Evolutionary conservation across 1,139 yeast genomes (phyloP), one percentile per base, ranked within the genome.

Genomic region (Taphrina wiesneri): DNA sequence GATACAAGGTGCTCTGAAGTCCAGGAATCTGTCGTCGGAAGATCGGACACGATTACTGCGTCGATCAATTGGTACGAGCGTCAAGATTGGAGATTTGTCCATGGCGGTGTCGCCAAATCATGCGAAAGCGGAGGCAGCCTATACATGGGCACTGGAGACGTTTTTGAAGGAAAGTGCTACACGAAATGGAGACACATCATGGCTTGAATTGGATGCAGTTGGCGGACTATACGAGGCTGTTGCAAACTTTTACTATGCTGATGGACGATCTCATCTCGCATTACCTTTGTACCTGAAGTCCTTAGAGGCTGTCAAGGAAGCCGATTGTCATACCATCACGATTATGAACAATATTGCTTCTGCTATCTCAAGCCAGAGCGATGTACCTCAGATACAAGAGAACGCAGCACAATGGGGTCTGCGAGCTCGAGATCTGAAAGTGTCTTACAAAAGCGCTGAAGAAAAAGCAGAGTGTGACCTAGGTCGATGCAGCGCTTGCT

Each of bases 291-390:
- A 36, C 32, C 51, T 60, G 25, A 60, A 60, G 43, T 41, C 64
- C 2, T 32, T 60, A 32, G 64, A 60, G 41, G 21, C 57, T 19
- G 43, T 19, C 19, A 17, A 26, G 6, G 32, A 26, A 9, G 39
- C 56, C 15, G 41, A 41, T 30, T 60, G 64, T 41, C 64, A 45
- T 4, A 51, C 64, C 2, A 53, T 60, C 21, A 51, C 56, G 41
- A 36, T 60, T 28, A 60, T 60, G 64, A 60, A 60, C 36, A 60
- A 60, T 28, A 53, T 60, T 21, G 64, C 64, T 11, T 60, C 64
- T 7, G 23, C 64, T 21, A 41, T 60, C 30, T 60, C 64, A 9
- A 47, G 56, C 13, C 57, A 49, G 25, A 60, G 57, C 34, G 11
- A 9, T 5, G 32, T 34, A 15, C 19, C 51, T 1, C 57, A 36